phyloP scores from a whole-genome alignment of 805 yeast genomes.

The Saccharomycopsis sp. region DNA sequence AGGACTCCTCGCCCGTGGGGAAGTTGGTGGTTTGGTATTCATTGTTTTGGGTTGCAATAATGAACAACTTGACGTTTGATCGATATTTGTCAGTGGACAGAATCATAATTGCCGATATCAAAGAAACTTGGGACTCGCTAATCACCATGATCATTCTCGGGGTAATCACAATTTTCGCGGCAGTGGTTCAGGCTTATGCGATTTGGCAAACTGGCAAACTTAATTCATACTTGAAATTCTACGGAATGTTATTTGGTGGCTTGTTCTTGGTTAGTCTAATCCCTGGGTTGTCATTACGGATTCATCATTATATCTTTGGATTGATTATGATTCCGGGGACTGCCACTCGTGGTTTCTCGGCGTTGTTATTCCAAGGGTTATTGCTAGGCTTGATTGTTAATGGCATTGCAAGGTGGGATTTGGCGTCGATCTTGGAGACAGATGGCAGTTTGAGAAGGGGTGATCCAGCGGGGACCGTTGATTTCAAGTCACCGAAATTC shows the following conservation, averaged over 20 bases:
- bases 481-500: constrained; percentile 17
- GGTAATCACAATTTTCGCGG: constrained; percentile 40
- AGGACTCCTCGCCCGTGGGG: constrained; percentile 34
- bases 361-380: constrained; percentile 76
- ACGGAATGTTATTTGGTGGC: constrained; percentile 39
- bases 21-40: constrained; percentile 58
- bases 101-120: constrained; percentile 62
- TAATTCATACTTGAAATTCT: constrained; percentile 48
- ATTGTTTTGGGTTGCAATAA: constrained; percentile 73
- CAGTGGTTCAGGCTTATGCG: constrained; percentile 64
- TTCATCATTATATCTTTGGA: constrained; percentile 80
- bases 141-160: constrained; percentile 49
- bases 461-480: constrained; percentile 31
- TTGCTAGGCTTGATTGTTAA: constrained; percentile 72
- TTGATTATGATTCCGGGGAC: constrained; percentile 79
- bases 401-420: constrained; percentile 91
- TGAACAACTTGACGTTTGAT: constrained; percentile 85
- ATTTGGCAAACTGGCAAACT: constrained; percentile 77
- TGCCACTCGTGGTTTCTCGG: constrained; percentile 61
- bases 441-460: constrained; percentile 57
- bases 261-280: constrained; percentile 37
- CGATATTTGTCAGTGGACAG: constrained; percentile 76
- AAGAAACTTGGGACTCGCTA: constrained; percentile 70
- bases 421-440: constrained; percentile 83
- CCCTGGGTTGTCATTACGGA: constrained; percentile 66